Evolutionary conservation across 805 yeast genomes (phyloP).

Genomic region (Limtongozyma cylindracea): DNA sequence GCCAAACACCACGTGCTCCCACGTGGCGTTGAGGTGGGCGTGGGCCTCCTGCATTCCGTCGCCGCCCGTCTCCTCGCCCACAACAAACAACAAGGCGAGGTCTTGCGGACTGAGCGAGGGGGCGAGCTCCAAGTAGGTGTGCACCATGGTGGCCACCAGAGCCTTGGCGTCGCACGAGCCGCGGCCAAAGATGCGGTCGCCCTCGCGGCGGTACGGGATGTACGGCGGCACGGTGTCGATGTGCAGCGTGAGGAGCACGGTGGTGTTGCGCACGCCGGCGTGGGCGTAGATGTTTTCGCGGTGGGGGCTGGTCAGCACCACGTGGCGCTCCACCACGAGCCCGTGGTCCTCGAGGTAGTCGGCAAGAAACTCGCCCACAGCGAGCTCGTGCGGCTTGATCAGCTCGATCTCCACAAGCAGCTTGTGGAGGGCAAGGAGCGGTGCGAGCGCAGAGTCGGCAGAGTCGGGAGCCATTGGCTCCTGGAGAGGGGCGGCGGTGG

Average conservation of each 20-base stretch:
- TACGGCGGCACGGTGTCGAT: conserved; percentile 55
- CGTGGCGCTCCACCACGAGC: conserved; percentile 22
- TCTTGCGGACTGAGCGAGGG: no score
- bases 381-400: conserved; percentile 5
- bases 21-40: conserved; percentile 12
- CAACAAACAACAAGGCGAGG: conserved; percentile 30
- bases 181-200: conserved; percentile 30
- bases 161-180: conserved; percentile 55
- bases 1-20: conserved; percentile 45
- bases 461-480: no score
- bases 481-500: no score
- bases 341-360: conserved; percentile 15
- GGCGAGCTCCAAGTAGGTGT: conserved; percentile 29
- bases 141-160: conserved; percentile 36
- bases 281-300: conserved; percentile 35
- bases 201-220: conserved; percentile 20
- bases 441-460: no score
- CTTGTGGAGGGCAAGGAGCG: conserved; percentile 5
- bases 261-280: conserved; percentile 18
- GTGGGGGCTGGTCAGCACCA: conserved; percentile 4
- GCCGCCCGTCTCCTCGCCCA: conserved; percentile 51
- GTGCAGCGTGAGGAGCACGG: conserved; percentile 32
- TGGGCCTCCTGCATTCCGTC: conserved; percentile 28
- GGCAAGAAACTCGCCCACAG: conserved; percentile 13
- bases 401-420: conserved; percentile 6